phyloP scores from a whole-genome alignment of 441 rosid genomes.

The Syzygium syzygioides region DNA sequence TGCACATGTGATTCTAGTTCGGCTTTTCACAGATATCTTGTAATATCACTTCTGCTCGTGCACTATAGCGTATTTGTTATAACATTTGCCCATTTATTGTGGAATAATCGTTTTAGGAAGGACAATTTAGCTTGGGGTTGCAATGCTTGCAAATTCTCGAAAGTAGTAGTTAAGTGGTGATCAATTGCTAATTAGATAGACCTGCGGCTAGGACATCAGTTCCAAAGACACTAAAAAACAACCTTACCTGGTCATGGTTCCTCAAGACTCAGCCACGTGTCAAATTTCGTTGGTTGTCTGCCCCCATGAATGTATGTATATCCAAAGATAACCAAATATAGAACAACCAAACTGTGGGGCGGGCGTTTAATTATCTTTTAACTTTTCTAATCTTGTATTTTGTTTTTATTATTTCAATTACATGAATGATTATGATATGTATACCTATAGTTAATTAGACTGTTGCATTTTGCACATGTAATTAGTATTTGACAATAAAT shows the following conservation, averaged over 20 bases:
- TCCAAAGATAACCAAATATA: too few species aligned
- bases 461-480: background rate
- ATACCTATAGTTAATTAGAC: background rate
- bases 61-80: too few species aligned
- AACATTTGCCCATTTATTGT: too few species aligned
- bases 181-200: too few species aligned
- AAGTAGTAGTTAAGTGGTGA: accelerated
- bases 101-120: too few species aligned
- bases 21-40: background rate
- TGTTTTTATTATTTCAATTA: background rate
- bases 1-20: too few species aligned
- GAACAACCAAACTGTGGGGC: too few species aligned
- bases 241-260: background rate
- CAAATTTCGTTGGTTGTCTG: background rate
- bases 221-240: accelerated
- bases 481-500: accelerated
- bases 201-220: background rate
- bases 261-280: background rate
- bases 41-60: too few species aligned
- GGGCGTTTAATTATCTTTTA: background rate
- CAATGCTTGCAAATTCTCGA: background rate
- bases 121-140: background rate
- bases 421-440: background rate
- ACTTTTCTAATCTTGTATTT: background rate
- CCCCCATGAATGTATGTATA: accelerated